Base-by-base conservation (phyloP, 1,284 basidiomycete genomes). In the Heterobasidion irregulare region DNA sequence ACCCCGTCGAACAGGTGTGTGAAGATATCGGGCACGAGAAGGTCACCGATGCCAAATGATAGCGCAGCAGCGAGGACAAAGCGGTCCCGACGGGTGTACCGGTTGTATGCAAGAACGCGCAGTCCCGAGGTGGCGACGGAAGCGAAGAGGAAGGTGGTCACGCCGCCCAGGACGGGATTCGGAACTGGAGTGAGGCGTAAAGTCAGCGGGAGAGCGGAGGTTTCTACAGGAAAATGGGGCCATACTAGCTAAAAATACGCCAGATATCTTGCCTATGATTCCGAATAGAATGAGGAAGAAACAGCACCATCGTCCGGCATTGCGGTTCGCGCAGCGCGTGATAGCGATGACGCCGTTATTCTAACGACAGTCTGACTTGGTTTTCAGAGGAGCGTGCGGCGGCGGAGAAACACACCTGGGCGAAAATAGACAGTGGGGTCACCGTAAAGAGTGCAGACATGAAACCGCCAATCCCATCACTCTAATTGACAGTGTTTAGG, bases 361-460 rank as follows among this genome's bases (percentile, higher is more conserved):
- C 75, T 84, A 26, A 47, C 5, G 13, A 10, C 47, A 48, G 47
- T 12, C 12, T 48, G 47, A n/a, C 47, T n/a, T 15, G 13, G 15
- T 48, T 16, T n/a, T 15, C 19, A 48, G 15, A n/a, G 47, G 19
- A 15, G 16, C 16, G 61, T n/a, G 19, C 18, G 36, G 12, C 4
- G 16, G 32, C 13, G 10, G 33, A 35, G 44, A 12, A 8, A 50
- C 65, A 44, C 54, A 74, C 79, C 73, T 89, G 90, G 0, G 90
- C 89, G 64, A 92, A 93, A 47, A 86, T 81, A 10, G 88, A 91
- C 46, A 89, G 69, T 0, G 91, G 91, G 0, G 89, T 84, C 38
- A 91, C 85, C 0, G 91, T 94, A 70, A 90, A 88, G 35, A 92
- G 70, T 1, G 85, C 89, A 2, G 87, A 87, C 49, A 92, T 44